Base-by-base conservation (phyloP, 2,329 filamentous ascomycete species). In the Alternaria consortialis region DNA sequence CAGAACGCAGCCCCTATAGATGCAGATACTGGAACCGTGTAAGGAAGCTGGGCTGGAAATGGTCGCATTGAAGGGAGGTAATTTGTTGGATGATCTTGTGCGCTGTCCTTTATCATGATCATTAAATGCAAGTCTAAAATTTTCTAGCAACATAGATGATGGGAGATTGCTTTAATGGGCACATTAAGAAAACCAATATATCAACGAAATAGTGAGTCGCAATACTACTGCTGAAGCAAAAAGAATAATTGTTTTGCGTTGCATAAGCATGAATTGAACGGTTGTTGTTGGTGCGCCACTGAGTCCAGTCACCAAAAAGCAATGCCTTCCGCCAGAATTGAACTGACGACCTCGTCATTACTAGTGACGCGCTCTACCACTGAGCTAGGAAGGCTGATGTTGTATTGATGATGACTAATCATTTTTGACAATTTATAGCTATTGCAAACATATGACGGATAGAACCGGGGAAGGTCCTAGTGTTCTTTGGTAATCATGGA, bases 301-400 rank as follows among this genome's bases (percentile, higher is more conserved):
- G 39, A 15, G 39, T 2, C 5, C 39, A 3, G 6, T 13, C 20
- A 4, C 11, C 25, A 47, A 58, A 58, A 53, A 29, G 32, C 13
- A 46, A n/a, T 58, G 56, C 56, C 56, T 53, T 58, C 56, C 25
- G 56, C 56, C 56, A 58, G 48, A 58, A 58, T 58, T 58, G 56
- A 58, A 58, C 74, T 71, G 71, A 71, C 69, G 74, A 74, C 72
- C 74, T 77, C 72, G 72, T 74, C 74, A 77, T 77, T 77, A 77
- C 74, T 77, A 77, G 74, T 77, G 74, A 74, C 72, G 72, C 74
- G 74, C 74, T 77, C 71, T 77, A 76, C 74, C 74, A 76, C 73
- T 75, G 69, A 75, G 73, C 73, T 70, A 75, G 66, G 71, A 70
- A 69, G 71, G 73, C 73, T 50, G 17, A 4, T 29, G 13, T 3